These are phyloP conservation scores for Picocystis sp. DNA, from an alignment of 163 green algal genomes.

Conservation along the genomic window DNA sequence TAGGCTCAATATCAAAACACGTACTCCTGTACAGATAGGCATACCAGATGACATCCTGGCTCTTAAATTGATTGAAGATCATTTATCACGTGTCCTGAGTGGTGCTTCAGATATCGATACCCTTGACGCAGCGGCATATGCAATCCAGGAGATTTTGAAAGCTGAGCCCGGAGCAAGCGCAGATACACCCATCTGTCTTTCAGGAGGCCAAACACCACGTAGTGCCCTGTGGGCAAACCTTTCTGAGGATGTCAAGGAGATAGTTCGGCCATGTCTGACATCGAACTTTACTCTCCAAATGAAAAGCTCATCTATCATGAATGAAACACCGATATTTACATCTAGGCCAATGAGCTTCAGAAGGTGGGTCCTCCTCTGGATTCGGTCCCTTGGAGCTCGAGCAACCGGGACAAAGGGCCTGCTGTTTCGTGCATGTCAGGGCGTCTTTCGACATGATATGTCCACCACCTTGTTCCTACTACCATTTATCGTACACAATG, in stretches of 20 bases:
- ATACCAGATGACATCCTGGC: conserved; percentile 22
- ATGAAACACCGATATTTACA: conserved; percentile 27
- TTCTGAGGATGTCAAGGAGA: conserved; percentile 26
- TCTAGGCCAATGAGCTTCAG: conserved; percentile 28
- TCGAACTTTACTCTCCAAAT: conserved; percentile 43
- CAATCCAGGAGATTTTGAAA: conserved; percentile 47
- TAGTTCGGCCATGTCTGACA: conserved; percentile 66
- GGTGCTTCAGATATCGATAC: conserved; percentile 40
- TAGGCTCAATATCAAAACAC: conserved; percentile 29
- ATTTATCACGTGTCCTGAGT: conserved; percentile 60
- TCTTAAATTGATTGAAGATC: conserved; percentile 31
- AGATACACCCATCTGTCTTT: conserved; percentile 1
- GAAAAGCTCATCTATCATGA: conserved; percentile 3
- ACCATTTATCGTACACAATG: conserved; percentile 53
- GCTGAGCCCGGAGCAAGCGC: background rate
- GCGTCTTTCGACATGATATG: conserved; percentile 47
- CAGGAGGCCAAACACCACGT: conserved; percentile 1
- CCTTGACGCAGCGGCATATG: conserved; percentile 56
- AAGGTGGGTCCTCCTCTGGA: conserved; percentile 27
- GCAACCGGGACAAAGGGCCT: conserved; percentile 15
- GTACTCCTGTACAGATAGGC: conserved; percentile 12
- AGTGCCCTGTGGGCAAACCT: conserved; percentile 26
- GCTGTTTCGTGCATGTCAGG: conserved; percentile 40
- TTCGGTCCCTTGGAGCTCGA: conserved; percentile 1
- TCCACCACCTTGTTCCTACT: conserved; percentile 57